Conservation (phyloP, 1,284 basidiomycete species). For the Psilocybe mexicana region DNA sequence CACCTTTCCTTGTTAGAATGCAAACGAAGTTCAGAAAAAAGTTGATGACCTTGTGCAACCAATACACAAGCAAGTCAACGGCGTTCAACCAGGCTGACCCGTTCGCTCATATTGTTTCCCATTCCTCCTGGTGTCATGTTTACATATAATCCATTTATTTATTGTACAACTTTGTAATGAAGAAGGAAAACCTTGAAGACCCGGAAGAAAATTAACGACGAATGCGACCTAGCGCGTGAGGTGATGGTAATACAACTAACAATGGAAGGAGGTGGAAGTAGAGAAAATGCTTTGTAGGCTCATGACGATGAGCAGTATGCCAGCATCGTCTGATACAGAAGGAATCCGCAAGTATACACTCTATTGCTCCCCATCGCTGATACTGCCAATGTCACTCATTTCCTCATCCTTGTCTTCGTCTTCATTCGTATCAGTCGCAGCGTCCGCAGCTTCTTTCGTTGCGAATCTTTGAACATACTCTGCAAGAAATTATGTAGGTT, state of each 20-base stretch:
- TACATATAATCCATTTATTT: slow-evolving; percentile 15
- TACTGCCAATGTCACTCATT: slow-evolving; percentile 91
- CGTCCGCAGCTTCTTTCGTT: slow-evolving; percentile 79
- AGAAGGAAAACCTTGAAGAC: slow-evolving; percentile 7
- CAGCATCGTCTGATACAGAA: slow-evolving; percentile 2
- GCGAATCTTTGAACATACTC: slow-evolving; percentile 88
- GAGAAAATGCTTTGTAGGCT: not conserved
- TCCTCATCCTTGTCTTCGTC: slow-evolving; percentile 81
- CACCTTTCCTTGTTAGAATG: slow-evolving; percentile 44
- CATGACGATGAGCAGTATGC: slow-evolving; percentile 13
- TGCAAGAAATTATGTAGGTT: slow-evolving; percentile 28
- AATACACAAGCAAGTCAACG: slow-evolving; percentile 24
- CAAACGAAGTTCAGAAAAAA: slow-evolving; percentile 70
- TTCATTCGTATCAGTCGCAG: slow-evolving; percentile 55
- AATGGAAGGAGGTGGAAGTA: not conserved
- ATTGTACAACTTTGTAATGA: slow-evolving; percentile 21
- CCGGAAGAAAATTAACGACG: slow-evolving; percentile 7
- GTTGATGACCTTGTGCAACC: slow-evolving; percentile 66
- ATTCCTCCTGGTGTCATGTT: slow-evolving; percentile 2
- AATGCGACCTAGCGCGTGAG: slow-evolving; percentile 1
- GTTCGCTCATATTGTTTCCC: slow-evolving; percentile 1
- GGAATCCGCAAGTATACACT: not conserved
- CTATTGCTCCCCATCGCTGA: slow-evolving; percentile 75
- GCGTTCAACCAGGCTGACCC: slow-evolving; percentile 11
- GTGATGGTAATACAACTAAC: slow-evolving; percentile 13